Percentiles rank a stretch among this genome's conserved stretches.
These are phyloP conservation scores for Calonectria crousiana DNA, from an alignment of 2,329 filamentous ascomycete species.

Conservation along the genomic window DNA sequence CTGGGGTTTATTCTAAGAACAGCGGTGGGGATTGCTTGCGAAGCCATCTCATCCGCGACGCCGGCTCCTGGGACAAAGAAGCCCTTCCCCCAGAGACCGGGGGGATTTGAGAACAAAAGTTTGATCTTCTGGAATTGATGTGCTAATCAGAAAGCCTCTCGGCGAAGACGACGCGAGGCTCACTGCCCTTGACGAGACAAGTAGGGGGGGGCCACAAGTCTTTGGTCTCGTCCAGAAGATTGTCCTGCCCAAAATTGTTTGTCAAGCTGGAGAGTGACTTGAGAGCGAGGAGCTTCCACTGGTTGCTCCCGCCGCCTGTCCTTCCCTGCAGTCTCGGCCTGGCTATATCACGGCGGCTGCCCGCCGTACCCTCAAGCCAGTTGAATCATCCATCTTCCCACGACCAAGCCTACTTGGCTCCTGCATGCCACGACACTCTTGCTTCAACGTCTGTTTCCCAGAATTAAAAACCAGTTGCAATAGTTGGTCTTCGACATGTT, in stretches of 20 bases:
- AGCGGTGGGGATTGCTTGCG: conserved; percentile 43
- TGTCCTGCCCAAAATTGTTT: conserved; percentile 41
- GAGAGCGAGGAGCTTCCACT: conserved; percentile 36
- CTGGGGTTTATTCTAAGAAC: conserved; percentile 34
- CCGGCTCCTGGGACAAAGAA: conserved; percentile 39
- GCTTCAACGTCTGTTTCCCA: conserved; percentile 8
- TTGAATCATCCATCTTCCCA: conserved; percentile 34
- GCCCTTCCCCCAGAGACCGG: conserved; percentile 27
- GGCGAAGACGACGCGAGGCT: conserved; percentile 29
- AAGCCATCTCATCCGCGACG: conserved; percentile 33
- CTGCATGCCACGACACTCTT: conserved; percentile 24
- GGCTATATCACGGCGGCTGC: conserved; percentile 45
- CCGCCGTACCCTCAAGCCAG: conserved; percentile 41
- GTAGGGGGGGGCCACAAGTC: conserved; percentile 27
- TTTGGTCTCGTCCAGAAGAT: conserved; percentile 23
- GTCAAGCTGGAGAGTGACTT: conserved; percentile 42
- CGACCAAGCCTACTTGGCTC: conserved; percentile 22
- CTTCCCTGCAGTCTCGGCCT: conserved; percentile 38
- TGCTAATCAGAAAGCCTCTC: conserved; percentile 26
- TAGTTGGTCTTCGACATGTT: conserved; percentile 62
- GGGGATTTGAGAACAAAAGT: conserved; percentile 29
- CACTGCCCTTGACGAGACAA: conserved; percentile 37
- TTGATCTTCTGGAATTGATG: conserved; percentile 40
- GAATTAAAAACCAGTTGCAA: conserved; percentile 23
- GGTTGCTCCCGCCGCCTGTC: conserved; percentile 38